Evolutionary conservation across 306 rosid genomes (phyloP).

Genomic region (Benincasa hispida): DNA sequence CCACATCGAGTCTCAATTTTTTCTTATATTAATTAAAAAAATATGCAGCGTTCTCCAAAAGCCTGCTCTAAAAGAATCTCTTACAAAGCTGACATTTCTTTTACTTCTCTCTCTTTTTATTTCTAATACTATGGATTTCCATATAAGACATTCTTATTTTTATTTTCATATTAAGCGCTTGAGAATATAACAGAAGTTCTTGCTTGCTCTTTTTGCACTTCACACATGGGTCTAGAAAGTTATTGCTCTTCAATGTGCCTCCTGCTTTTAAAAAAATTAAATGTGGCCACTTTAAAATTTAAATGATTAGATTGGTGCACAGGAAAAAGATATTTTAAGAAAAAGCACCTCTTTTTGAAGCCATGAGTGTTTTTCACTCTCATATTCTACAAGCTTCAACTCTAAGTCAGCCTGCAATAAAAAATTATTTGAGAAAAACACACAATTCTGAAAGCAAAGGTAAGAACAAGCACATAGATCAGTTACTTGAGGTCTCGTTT

Average conservation of each 20-base stretch:
- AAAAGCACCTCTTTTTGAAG: slow-evolving; percentile 39
- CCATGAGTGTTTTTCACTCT: slow-evolving; percentile 41
- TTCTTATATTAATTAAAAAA: neutral
- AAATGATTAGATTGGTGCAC: neutral
- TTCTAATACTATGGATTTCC: neutral
- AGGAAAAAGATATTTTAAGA: neutral
- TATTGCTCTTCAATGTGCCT: neutral
- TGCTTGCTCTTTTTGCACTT: neutral
- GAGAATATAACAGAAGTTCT: neutral
- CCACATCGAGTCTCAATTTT: neutral
- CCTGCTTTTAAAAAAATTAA: neutral
- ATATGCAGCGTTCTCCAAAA: neutral
- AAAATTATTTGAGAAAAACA: slow-evolving; percentile 3
- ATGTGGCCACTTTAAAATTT: neutral
- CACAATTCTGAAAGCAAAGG: neutral
- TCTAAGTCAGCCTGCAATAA: slow-evolving; percentile 43
- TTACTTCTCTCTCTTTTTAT: neutral
- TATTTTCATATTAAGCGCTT: neutral
- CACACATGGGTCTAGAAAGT: neutral
- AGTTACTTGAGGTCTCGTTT: neutral
- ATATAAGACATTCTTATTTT: neutral
- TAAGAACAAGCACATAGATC: neutral
- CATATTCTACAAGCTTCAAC: slow-evolving; percentile 36
- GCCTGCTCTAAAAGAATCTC: neutral
- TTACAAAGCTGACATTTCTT: neutral